phyloP scores from a whole-genome alignment of 2,329 filamentous ascomycete species.

The Paecilomyces niveus region DNA sequence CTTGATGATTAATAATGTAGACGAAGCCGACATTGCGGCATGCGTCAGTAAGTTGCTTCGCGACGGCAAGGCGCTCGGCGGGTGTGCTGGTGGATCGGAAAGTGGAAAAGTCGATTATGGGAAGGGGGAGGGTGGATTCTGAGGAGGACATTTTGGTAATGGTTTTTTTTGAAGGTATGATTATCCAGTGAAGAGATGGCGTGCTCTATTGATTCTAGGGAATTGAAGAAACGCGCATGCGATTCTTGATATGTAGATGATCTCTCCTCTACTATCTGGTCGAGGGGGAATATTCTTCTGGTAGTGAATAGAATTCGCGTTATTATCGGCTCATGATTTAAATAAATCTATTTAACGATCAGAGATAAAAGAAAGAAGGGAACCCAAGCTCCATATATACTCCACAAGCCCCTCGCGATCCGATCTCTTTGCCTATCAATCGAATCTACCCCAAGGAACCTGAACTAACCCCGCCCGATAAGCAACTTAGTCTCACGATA shows the following conservation, averaged over 20 bases:
- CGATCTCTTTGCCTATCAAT: neutral
- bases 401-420: neutral
- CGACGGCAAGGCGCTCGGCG: constrained; percentile 17
- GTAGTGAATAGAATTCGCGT: too few relatives aligned
- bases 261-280: neutral
- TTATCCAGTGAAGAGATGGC: neutral
- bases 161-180: neutral
- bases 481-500: neutral
- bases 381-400: neutral
- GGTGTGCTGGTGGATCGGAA: constrained; percentile 16
- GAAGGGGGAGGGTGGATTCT: constrained; percentile 8
- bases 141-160: neutral
- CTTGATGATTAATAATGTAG: constrained; percentile 37
- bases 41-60: constrained; percentile 25
- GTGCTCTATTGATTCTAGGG: too few relatives aligned
- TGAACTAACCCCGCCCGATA: neutral
- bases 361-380: neutral
- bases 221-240: too few relatives aligned
- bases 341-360: neutral
- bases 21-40: constrained; percentile 34
- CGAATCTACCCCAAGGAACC: too few relatives aligned
- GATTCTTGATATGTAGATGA: neutral
- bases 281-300: too few relatives aligned
- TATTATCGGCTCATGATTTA: neutral
- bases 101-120: constrained; percentile 24